Base-by-base conservation (phyloP, 2,329 filamentous ascomycete species). In the Leptographium flavum region DNA sequence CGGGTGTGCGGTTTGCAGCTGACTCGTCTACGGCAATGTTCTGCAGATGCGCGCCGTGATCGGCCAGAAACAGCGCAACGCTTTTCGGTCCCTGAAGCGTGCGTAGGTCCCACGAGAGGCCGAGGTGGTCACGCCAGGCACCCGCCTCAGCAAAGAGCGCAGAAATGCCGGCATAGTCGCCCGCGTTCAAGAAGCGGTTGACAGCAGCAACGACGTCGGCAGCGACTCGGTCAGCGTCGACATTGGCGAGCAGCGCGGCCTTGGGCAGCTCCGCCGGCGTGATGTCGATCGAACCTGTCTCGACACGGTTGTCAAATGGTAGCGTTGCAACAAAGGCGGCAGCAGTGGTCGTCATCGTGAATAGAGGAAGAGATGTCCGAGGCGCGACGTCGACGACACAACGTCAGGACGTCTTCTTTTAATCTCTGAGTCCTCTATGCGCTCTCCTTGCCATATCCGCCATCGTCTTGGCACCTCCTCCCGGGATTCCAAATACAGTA, bases 91-190 rank as follows among this genome's bases (percentile, higher is more conserved):
- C 65, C n/a, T 71, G 63, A 1, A 73, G 54, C 2, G 70, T 75
- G 45, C 65, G 69, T 39, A 74, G 68, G 35, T 70, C 66, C 74
- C 73, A 79, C 0, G 71, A 67, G 1, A 79, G 55, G 19, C 66
- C 68, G 0, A 79, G 60, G 37, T 76, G 71, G 52, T 79, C 75
- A 9, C 74, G 67, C 75, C 74, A 79, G 57, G 67, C 76, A 45
- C 70, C 68, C 19, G 69, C 60, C 1, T 60, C 51, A 3, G 63
- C 53, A 39, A 76, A 69, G 4, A 74, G 58, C 1, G 52, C 45
- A 0, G 63, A 53, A 0, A 69, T 36, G 2, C 54, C 53, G 2
- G 50, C 32, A 36, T 62, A 54, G 43, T 72, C 60, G 3, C 60
- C 54, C 11, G 51, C 55, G 5, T 52, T 45, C 1, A 76, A 48